These are phyloP conservation scores for Candida qinlingensis DNA, from an alignment of 805 yeast genomes.

Conservation along the genomic window DNA sequence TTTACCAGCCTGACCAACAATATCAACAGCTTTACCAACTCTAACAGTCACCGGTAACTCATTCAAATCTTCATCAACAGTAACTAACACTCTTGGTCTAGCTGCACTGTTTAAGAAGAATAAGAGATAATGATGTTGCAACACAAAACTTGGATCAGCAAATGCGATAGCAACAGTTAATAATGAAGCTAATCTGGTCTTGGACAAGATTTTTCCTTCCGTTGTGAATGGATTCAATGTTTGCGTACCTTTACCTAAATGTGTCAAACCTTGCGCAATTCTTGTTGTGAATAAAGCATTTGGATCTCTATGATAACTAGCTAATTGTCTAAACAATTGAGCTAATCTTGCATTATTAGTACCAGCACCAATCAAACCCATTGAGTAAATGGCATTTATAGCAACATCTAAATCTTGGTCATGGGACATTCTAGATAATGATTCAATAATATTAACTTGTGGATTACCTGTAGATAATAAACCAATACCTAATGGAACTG, in stretches of 20 bases:
- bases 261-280: conserved; percentile 90
- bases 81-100: conserved; percentile 87
- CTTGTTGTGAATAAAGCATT: conserved; percentile 90
- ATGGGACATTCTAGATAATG: conserved; percentile 92
- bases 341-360: conserved; percentile 98
- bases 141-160: conserved; percentile 80
- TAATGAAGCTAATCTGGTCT: conserved; percentile 84
- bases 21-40: conserved; percentile 98
- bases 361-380: conserved; percentile 99
- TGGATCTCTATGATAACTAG: conserved; percentile 88
- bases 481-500: conserved; percentile 98
- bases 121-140: conserved; percentile 77
- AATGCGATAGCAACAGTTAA: conserved; percentile 79
- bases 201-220: conserved; percentile 81
- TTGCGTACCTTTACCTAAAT: conserved; percentile 93
- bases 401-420: conserved; percentile 94
- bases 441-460: conserved; percentile 94
- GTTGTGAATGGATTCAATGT: conserved; percentile 84
- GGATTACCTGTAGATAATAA: conserved; percentile 90
- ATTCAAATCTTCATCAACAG: conserved; percentile 80
- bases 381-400: conserved; percentile 87
- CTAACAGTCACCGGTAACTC: conserved; percentile 91
- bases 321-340: conserved; percentile 89
- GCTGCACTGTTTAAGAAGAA: conserved; percentile 84
- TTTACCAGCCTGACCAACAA: conserved; percentile 98